A percentile compares a stretch with the other conserved stretches of the same genome.
Conservation (phyloP, 1,284 basidiomycete species). For the Waitea zeae region DNA sequence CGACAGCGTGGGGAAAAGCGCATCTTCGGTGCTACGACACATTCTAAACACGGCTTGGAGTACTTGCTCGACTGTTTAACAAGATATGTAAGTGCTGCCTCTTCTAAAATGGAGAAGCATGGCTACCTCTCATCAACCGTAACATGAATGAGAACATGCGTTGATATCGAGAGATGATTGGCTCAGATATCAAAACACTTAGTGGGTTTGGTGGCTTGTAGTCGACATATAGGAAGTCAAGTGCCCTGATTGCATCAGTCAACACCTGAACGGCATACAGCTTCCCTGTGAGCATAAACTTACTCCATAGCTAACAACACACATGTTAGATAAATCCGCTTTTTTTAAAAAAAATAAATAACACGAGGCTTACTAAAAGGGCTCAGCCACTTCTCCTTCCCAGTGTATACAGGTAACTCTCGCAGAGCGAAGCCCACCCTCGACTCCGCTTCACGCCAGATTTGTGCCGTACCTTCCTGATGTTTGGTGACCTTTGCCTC, state of each 20-base stretch:
- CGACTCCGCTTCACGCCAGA: constrained; percentile 51
- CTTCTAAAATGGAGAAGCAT: not conserved
- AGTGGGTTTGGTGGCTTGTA: constrained; percentile 68
- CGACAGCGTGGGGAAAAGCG: constrained; percentile 43
- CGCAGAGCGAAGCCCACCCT: constrained; percentile 70
- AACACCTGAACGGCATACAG: too few species aligned
- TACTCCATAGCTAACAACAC: constrained; percentile 35
- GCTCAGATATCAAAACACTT: constrained; percentile 47
- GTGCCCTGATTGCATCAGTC: constrained; percentile 34
- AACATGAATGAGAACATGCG: constrained; percentile 65
- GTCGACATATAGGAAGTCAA: constrained; percentile 78
- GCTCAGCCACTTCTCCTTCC: constrained; percentile 60
- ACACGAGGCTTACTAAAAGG: constrained; percentile 39
- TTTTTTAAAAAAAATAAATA: constrained; percentile 2
- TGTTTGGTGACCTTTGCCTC: constrained; percentile 9
- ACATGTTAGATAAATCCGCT: constrained; percentile 1
- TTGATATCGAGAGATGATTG: constrained; percentile 71
- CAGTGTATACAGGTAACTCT: constrained; percentile 44
- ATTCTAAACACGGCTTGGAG: constrained; percentile 49
- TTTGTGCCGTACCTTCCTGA: constrained; percentile 14
- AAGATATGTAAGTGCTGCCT: not conserved
- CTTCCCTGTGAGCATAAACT: too few species aligned
- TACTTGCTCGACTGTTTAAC: constrained; percentile 61
- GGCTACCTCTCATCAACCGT: constrained; percentile 54
- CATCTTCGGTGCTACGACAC: constrained; percentile 21